Conservation (phyloP, 495 filamentous ascomycete species). For the Trypethelium eluteriae region DNA sequence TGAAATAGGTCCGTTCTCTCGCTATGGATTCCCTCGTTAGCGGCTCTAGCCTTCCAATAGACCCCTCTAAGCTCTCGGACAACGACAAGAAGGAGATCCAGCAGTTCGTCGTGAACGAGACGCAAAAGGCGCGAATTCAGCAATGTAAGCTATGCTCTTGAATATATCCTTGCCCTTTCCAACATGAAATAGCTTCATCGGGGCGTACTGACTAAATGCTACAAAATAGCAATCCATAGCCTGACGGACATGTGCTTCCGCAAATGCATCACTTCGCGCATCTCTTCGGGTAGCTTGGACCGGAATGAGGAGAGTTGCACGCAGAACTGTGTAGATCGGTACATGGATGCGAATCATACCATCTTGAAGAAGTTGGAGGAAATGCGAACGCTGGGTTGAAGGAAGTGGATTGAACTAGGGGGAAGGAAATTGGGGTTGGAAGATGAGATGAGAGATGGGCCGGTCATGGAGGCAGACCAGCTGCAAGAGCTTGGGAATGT, state of each 20-base stretch:
- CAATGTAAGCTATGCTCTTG: slow-evolving; percentile 49
- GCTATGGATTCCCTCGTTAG: slow-evolving; percentile 14
- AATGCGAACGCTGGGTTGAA: slow-evolving; percentile 39
- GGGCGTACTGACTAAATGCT: not conserved
- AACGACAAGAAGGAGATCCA: slow-evolving; percentile 81
- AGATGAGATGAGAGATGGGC: not conserved
- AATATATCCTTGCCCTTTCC: not conserved
- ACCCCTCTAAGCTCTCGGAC: slow-evolving; percentile 67
- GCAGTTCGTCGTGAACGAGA: slow-evolving; percentile 69
- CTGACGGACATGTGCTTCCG: slow-evolving; percentile 87
- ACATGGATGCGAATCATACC: slow-evolving; percentile 75
- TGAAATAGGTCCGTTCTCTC: not conserved
- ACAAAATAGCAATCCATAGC: slow-evolving; percentile 55
- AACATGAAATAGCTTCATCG: slow-evolving; percentile 12
- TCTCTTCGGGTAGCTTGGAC: slow-evolving; percentile 61
- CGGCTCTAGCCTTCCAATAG: slow-evolving; percentile 38
- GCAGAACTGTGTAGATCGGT: slow-evolving; percentile 86
- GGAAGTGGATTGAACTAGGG: not conserved
- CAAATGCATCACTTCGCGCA: slow-evolving; percentile 70
- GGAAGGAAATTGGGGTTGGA: not conserved
- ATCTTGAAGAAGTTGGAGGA: slow-evolving; percentile 72
- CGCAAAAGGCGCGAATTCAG: slow-evolving; percentile 73
- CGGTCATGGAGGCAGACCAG: too few species aligned
- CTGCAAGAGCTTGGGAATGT: too few species aligned
- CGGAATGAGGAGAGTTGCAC: slow-evolving; percentile 69